Conservation (phyloP, 2,329 filamentous ascomycete genomes). For the Beauveria pseudobassiana region DNA sequence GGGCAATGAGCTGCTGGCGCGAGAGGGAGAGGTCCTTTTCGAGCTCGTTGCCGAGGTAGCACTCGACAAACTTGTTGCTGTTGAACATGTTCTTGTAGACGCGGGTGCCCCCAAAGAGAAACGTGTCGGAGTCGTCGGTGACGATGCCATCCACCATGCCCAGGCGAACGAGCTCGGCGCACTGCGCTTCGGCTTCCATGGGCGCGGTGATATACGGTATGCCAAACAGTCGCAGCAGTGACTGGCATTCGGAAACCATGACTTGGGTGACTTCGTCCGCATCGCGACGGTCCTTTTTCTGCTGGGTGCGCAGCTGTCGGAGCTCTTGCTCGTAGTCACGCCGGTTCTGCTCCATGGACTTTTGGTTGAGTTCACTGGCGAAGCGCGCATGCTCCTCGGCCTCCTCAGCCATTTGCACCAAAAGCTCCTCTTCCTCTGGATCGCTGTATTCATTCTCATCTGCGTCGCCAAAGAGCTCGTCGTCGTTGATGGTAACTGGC, state of each 20-base stretch:
- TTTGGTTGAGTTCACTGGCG: slow-evolving; percentile 76
- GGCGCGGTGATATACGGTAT: slow-evolving; percentile 95
- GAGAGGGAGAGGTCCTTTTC: slow-evolving; percentile 85
- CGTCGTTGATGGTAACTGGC: slow-evolving; percentile 23
- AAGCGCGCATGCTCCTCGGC: slow-evolving; percentile 92
- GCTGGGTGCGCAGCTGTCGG: slow-evolving; percentile 79
- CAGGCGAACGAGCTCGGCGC: slow-evolving; percentile 78
- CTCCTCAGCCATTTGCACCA: slow-evolving; percentile 80
- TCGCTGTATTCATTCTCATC: slow-evolving; percentile 74
- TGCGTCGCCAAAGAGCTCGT: slow-evolving; percentile 43
- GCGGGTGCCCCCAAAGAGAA: slow-evolving; percentile 90
- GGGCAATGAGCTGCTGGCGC: slow-evolving; percentile 76
- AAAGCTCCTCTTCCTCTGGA: slow-evolving; percentile 83
- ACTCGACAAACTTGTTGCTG: slow-evolving; percentile 94
- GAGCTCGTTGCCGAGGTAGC: slow-evolving; percentile 76
- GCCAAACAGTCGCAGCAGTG: slow-evolving; percentile 81
- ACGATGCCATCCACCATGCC: slow-evolving; percentile 95
- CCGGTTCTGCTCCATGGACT: slow-evolving; percentile 59
- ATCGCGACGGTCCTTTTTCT: slow-evolving; percentile 92
- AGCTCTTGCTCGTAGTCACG: slow-evolving; percentile 83
- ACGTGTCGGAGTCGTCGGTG: slow-evolving; percentile 94
- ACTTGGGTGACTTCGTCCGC: slow-evolving; percentile 94
- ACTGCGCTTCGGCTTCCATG: slow-evolving; percentile 98
- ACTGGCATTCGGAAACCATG: slow-evolving; percentile 94
- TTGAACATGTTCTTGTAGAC: slow-evolving; percentile 99